phyloP scores from a whole-genome alignment of 2,329 filamentous ascomycete species.

The Fusarium tjaetaba region DNA sequence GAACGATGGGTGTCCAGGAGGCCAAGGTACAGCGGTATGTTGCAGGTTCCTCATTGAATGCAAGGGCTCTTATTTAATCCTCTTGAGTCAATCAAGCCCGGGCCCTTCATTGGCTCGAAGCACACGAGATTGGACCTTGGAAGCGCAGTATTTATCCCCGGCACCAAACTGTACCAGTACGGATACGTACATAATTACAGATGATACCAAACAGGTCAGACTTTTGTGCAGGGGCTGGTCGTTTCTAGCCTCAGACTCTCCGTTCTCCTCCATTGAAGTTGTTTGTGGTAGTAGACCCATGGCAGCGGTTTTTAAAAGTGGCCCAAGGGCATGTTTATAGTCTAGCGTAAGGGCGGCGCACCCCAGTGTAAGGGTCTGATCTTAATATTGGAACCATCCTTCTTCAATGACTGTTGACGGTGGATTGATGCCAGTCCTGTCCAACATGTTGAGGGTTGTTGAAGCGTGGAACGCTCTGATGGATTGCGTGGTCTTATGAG shows the following conservation, averaged over 20 bases:
- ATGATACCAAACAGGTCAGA: conserved; percentile 37
- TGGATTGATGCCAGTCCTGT: background rate
- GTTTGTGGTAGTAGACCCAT: conserved; percentile 37
- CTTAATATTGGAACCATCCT: conserved; percentile 37
- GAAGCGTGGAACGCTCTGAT: background rate
- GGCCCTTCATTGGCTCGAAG: conserved; percentile 18
- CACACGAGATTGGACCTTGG: conserved; percentile 23
- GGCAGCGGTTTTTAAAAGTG: conserved; percentile 42
- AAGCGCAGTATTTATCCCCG: conserved; percentile 31
- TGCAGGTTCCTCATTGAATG: background rate
- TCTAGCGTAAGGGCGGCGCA: conserved; percentile 35
- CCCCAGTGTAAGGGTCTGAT: conserved; percentile 39
- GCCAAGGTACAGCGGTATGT: conserved; percentile 2
- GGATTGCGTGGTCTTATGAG: background rate
- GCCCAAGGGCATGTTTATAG: conserved; percentile 28
- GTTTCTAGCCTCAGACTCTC: conserved; percentile 3
- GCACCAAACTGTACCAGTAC: conserved; percentile 6
- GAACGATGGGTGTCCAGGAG: conserved; percentile 1
- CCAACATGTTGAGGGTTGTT: background rate
- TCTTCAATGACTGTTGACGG: conserved; percentile 7
- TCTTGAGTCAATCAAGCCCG: background rate
- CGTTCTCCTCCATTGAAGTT: conserved; percentile 14
- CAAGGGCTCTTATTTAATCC: conserved; percentile 8
- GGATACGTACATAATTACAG: conserved; percentile 1
- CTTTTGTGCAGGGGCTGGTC: conserved; percentile 31